Base-by-base conservation (phyloP, 176 grass and related monocot genomes). In the Saccharum officinarum region DNA sequence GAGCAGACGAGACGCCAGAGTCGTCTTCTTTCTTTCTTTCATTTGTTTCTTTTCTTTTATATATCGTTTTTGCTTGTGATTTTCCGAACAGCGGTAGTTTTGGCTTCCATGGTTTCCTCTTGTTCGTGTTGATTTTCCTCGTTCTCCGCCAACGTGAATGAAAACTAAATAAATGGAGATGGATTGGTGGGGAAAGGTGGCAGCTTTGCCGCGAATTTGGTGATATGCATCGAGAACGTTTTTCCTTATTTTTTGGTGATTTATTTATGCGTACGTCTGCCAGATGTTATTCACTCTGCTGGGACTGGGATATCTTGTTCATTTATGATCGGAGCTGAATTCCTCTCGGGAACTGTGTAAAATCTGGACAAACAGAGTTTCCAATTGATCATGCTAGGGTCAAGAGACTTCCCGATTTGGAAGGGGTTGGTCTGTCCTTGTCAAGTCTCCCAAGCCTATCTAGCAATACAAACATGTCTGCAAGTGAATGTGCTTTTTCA, bases 401-500 rank as follows among this genome's bases (percentile, higher is more conserved):
- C 26, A 82, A 63, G 25, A 63, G 52, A 34, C 18, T 17, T n/a
- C 40, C 76, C 59, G 3, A 47, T 38, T 12, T 61, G 10, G 76
- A 69, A 80, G 17, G 46, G 66, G 57, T 55, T 88, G 22, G 46
- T 41, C 50, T 31, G 31, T n/a, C 16, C 45, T 60, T 74, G 71
- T 26, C 45, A 38, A 17, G 3, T 57, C n/a, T 28, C 42, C 34
- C 5, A 37, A 72, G 11, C 23, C 74, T 60, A 79, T 30, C 44
- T 30, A 74, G n/a, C 45, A 69, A 52, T 46, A 31, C 22, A 83
- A 45, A 25, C 38, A 11, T 82, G 25, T 30, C 36, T 59, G 36
- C 20, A 50, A 77, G 40, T 57, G 79, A 72, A 78, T 72, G 73
- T 26, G 67, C 37, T 83, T 73, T n/a, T 60, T 14, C 30, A 44